phyloP scores from a whole-genome alignment of 106 monocot species.

The Dactylorhiza incarnata region DNA sequence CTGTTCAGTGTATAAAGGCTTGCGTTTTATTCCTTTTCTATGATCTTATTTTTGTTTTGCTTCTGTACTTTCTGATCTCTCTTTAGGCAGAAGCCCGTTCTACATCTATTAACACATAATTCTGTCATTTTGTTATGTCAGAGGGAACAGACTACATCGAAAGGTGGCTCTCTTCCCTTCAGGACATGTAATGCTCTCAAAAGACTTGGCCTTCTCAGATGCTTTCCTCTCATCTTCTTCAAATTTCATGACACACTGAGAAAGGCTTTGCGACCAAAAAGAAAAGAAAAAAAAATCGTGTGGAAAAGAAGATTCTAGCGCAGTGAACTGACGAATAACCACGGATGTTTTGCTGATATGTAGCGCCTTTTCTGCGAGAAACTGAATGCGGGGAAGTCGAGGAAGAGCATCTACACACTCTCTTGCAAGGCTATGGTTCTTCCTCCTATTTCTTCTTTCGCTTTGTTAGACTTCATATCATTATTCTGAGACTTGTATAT shows the following conservation, averaged over 20 bases:
- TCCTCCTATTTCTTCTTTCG: neutral
- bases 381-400: neutral
- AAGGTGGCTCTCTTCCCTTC: constrained; percentile 2
- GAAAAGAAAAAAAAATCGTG: neutral
- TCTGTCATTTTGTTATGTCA: neutral
- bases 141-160: neutral
- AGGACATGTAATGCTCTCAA: constrained; percentile 2
- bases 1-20: neutral
- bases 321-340: too few species aligned
- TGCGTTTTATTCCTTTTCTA: neutral
- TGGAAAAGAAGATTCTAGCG: too few species aligned
- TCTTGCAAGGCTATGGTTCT: neutral
- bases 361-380: neutral
- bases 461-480: too few species aligned
- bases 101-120: neutral
- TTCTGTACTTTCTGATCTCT: neutral
- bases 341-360: neutral
- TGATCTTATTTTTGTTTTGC: neutral
- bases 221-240: neutral
- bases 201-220: neutral
- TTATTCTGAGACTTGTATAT: neutral
- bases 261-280: neutral
- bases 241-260: neutral
- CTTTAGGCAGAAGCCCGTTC: neutral
- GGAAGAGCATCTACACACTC: neutral